Percentiles rank a stretch among this genome's conserved stretches.
Evolutionary conservation across 2,329 filamentous ascomycete genomes (phyloP).

Genomic region (Chaetomiaceae sp.): DNA sequence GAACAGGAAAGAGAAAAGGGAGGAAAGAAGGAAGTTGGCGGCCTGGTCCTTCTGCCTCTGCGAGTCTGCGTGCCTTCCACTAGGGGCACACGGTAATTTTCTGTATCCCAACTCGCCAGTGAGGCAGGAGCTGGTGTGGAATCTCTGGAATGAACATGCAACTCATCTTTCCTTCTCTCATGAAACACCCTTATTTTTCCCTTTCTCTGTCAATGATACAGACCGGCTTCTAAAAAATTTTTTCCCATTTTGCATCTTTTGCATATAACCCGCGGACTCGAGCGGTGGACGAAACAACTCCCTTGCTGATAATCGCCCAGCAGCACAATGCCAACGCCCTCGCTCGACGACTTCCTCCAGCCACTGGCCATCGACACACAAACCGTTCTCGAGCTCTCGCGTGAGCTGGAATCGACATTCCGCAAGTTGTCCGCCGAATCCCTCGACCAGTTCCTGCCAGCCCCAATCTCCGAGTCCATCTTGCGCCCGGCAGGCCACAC

Average conservation of each 20-base stretch:
- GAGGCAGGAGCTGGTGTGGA: background rate
- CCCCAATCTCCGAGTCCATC: conserved; percentile 57
- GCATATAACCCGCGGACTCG: no score
- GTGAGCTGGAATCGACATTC: conserved; percentile 45
- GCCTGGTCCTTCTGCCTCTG: background rate
- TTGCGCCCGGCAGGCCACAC: conserved; percentile 44
- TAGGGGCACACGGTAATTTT: background rate
- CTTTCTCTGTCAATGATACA: no score
- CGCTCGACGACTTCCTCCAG: conserved; percentile 43
- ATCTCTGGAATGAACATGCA: background rate
- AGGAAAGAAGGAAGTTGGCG: background rate
- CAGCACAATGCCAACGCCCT: conserved; percentile 2
- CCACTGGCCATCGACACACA: conserved; percentile 47
- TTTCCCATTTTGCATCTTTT: no score
- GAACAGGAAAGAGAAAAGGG: no score
- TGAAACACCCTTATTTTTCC: no score
- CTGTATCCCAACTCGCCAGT: background rate
- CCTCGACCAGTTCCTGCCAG: conserved; percentile 53
- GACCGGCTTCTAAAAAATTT: no score
- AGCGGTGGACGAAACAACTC: no score
- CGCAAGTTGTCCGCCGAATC: conserved; percentile 48
- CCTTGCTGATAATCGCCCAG: no score
- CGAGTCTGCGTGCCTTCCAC: background rate
- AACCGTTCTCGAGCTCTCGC: conserved; percentile 44
- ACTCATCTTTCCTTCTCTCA: background rate